Conservation (phyloP, 352 stramenopile species). For the Nothophytophthora sp. region DNA sequence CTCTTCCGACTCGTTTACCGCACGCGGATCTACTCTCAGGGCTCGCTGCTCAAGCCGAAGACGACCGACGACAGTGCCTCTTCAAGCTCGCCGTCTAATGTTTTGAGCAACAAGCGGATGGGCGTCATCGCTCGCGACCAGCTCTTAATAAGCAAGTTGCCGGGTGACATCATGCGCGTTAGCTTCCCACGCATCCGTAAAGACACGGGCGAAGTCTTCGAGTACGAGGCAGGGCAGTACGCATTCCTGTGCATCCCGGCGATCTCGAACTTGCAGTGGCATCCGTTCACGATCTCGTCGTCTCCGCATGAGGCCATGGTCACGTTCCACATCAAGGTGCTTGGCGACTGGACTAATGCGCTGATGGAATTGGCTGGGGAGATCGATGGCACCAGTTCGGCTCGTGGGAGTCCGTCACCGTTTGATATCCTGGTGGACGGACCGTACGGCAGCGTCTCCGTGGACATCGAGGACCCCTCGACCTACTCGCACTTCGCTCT, state of each 20-base stretch:
- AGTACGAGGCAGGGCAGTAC: slow-evolving; percentile 60
- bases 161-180: slow-evolving; percentile 33
- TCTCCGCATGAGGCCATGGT: slow-evolving; percentile 59
- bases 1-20: slow-evolving; percentile 35
- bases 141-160: slow-evolving; percentile 9
- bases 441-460: slow-evolving; percentile 38
- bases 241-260: slow-evolving; percentile 77
- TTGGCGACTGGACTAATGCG: slow-evolving; percentile 64
- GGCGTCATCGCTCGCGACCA: slow-evolving; percentile 28
- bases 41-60: slow-evolving; percentile 15
- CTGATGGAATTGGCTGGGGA: slow-evolving; percentile 22
- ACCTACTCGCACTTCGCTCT: slow-evolving; percentile 54
- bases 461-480: slow-evolving; percentile 34
- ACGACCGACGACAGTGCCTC: slow-evolving; percentile 1
- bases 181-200: slow-evolving; percentile 39
- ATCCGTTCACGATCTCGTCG: slow-evolving; percentile 87
- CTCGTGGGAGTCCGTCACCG: not conserved
- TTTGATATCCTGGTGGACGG: slow-evolving; percentile 49
- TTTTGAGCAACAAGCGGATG: slow-evolving; percentile 5
- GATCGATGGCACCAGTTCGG: slow-evolving; percentile 3
- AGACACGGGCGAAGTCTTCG: slow-evolving; percentile 36
- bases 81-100: slow-evolving; percentile 14
- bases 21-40: slow-evolving; percentile 14
- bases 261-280: slow-evolving; percentile 73
- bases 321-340: slow-evolving; percentile 61